phyloP scores from a whole-genome alignment of 2,329 filamentous ascomycete genomes.

The Aspergillus latus region DNA sequence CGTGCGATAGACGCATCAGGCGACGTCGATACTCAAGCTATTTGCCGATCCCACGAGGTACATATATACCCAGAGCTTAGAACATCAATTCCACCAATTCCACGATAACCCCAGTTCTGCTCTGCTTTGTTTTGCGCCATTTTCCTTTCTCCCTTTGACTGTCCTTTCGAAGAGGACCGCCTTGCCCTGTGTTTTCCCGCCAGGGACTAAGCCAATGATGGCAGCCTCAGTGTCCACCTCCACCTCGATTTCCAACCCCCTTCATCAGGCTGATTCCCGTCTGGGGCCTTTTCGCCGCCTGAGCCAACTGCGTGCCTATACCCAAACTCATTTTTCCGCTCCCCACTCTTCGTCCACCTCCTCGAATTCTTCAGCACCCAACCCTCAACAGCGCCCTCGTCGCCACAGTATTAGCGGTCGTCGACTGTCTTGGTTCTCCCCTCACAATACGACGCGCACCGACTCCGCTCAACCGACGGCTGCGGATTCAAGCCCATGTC shows the following conservation, averaged over 20 bases:
- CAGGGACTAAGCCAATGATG: slow-evolving; percentile 11
- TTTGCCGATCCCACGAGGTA: slow-evolving; percentile 18
- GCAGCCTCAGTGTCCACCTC: slow-evolving; percentile 40
- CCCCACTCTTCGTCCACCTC: slow-evolving; percentile 23
- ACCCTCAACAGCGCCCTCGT: slow-evolving; percentile 28
- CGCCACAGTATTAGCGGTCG: slow-evolving; percentile 37
- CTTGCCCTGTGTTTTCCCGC: neutral
- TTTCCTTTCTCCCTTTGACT: neutral
- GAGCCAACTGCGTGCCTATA: slow-evolving; percentile 43
- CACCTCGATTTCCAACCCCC: slow-evolving; percentile 32
- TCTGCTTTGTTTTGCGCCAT: neutral
- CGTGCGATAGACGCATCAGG: slow-evolving; percentile 9
- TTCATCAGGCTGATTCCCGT: slow-evolving; percentile 33
- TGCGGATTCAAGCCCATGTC: slow-evolving; percentile 27
- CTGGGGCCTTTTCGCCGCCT: slow-evolving; percentile 40
- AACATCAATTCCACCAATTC: neutral
- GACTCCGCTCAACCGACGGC: slow-evolving; percentile 26
- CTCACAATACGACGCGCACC: slow-evolving; percentile 23
- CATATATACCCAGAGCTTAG: slow-evolving; percentile 1
- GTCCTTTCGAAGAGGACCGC: neutral
- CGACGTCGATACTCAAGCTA: slow-evolving; percentile 14
- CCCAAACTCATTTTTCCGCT: slow-evolving; percentile 32
- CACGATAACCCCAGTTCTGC: neutral
- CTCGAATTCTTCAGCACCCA: slow-evolving; percentile 19
- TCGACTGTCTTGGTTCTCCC: slow-evolving; percentile 38